Evolutionary conservation across 805 yeast species (phyloP), one percentile per base, ranked within the genome.

Genomic region (Kluyveromyces starmeri): DNA sequence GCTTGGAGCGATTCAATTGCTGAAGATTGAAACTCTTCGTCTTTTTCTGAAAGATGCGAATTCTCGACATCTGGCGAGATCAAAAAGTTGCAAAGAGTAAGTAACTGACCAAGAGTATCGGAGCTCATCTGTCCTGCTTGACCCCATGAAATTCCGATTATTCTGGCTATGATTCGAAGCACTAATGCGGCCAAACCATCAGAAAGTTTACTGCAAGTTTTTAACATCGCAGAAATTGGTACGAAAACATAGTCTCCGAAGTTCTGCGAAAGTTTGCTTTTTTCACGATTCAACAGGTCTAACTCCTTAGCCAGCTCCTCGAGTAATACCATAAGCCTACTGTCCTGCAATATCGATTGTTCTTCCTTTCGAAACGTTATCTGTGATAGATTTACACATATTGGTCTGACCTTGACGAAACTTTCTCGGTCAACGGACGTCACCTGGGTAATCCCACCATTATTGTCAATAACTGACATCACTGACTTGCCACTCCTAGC

Each of bases 161-260:
- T 48, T 4, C 62, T 45, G 4, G 61, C 49, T 3, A 78, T 44
- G 12, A 73, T 62, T 15, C 19, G 19, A n/a, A 60, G 52, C 7
- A 78, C 46, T 1, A 71, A 48, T 18, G 59, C 53, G 38, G 72
- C 76, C 2, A 66, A 55, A 30, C 65, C 72, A 1, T 64, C 43
- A 29, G 69, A 72, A 3, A 68, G 64, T 1, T 76, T 47, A n/a
- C 61, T 41, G 2, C 65, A 65, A 27, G 68, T 68, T 37, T 70
- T 68, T 26, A 79, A 52, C 7, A 79, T 48, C 35, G 68, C 67
- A 1, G 75, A 67, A 3, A 79, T 45, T 0, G 86, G 85, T 9
- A 74, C 67, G 51, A 75, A 76, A 1, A 78, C 63, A 39, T 77
- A 76, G 40, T 78, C 82, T 0, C 80, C 80, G 13, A 77, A 47